Conservation (phyloP, 225 moss, liverwort and hornwort species). For the Bryoerythrophyllum caledonicum region DNA sequence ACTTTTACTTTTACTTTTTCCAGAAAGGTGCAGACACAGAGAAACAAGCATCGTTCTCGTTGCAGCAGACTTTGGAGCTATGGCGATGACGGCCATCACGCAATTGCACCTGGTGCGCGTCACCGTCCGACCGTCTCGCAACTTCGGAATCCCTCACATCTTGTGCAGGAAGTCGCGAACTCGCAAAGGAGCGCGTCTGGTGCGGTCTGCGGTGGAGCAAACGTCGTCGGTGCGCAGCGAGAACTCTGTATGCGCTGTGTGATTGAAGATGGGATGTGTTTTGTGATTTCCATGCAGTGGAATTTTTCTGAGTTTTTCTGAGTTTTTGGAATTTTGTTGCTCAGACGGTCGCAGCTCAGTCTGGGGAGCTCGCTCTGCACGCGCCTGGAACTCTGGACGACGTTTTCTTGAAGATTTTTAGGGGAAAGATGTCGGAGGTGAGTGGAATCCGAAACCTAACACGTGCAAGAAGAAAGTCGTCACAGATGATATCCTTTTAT, state of each 20-base stretch:
- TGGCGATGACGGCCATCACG: constrained; percentile 26
- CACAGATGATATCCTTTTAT: neutral
- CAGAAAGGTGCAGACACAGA: too few species aligned
- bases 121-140: neutral
- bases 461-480: neutral
- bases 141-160: neutral
- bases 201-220: constrained; percentile 23
- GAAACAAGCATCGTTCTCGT: neutral
- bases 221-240: constrained; percentile 15
- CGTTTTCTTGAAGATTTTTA: constrained; percentile 64
- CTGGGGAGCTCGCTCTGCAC: constrained; percentile 39
- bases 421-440: constrained; percentile 78
- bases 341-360: constrained; percentile 23
- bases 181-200: constrained; percentile 2
- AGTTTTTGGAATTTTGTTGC: neutral
- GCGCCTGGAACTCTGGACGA: constrained; percentile 62
- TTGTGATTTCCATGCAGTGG: neutral
- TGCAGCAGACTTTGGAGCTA: constrained; percentile 29
- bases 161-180: too few species aligned
- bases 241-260: too few species aligned
- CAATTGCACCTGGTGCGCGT: neutral
- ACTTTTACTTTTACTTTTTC: too few species aligned
- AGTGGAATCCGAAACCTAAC: neutral
- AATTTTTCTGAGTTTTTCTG: too few species aligned
- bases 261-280: neutral